Conservation (phyloP, 2,329 filamentous ascomycete genomes). For the Paraconiothyrium brasiliense region DNA sequence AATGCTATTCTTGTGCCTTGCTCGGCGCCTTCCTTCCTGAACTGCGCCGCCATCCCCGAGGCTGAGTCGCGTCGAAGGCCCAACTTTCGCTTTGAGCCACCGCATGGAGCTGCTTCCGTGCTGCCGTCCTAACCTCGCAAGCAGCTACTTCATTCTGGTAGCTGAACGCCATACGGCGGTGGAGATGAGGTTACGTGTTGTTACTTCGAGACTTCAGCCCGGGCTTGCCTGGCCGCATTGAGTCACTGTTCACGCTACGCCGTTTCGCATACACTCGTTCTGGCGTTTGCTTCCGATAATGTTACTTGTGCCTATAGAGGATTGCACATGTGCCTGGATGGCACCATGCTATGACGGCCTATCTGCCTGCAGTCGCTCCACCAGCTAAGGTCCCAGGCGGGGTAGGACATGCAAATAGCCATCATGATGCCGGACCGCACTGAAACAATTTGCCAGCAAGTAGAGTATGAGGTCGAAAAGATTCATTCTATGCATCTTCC, state of each 20-base stretch:
- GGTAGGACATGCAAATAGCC: no score
- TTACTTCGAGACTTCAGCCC: conserved; percentile 20
- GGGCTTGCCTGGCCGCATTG: conserved; percentile 21
- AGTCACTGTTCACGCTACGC: background rate
- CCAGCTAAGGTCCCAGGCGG: no score
- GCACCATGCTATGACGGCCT: background rate
- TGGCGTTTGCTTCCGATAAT: background rate
- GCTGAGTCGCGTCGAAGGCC: conserved; percentile 27
- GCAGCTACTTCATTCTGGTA: conserved; percentile 19
- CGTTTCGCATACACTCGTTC: background rate
- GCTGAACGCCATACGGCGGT: conserved; percentile 28
- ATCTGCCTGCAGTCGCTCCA: no score
- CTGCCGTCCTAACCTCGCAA: conserved; percentile 24
- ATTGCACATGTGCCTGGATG: background rate
- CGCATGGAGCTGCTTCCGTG: conserved; percentile 15
- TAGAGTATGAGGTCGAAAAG: background rate
- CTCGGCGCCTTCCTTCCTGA: conserved; percentile 19
- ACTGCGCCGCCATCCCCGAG: conserved; percentile 35
- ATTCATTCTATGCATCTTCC: background rate
- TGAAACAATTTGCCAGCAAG: background rate
- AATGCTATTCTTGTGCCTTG: conserved; percentile 37
- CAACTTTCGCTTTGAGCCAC: conserved; percentile 25
- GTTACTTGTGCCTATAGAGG: background rate
- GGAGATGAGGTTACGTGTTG: conserved; percentile 17
- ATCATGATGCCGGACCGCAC: background rate